phyloP scores from a whole-genome alignment of 2,329 filamentous ascomycete genomes.

The Ramularia collo-cygni region DNA sequence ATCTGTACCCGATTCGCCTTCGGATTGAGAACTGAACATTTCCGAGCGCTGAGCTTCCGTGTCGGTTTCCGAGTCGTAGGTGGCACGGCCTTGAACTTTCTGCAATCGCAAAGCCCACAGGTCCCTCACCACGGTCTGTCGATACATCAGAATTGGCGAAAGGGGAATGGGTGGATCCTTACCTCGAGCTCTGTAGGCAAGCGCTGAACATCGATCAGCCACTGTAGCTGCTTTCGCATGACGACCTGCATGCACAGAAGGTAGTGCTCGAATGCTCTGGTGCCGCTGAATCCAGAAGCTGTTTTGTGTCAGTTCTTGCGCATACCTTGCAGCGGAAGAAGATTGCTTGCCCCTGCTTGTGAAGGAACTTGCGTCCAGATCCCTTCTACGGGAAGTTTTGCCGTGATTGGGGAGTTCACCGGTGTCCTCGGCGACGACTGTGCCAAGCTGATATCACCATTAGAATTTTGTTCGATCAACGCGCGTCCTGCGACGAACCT shows the following conservation, averaged over 20 bases:
- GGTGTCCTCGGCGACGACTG: constrained; percentile 28
- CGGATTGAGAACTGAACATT: constrained; percentile 54
- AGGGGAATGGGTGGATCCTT: constrained; percentile 3
- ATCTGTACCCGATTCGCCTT: constrained; percentile 37
- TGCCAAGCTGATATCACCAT: constrained; percentile 20
- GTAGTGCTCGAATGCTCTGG: constrained; percentile 67
- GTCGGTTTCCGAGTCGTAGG: constrained; percentile 29
- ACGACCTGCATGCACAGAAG: constrained; percentile 79
- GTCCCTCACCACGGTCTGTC: constrained; percentile 57
- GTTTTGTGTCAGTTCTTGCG: constrained; percentile 6
- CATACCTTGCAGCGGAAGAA: not conserved
- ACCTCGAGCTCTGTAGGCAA: constrained; percentile 70
- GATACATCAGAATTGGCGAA: constrained; percentile 2
- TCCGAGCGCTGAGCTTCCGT: constrained; percentile 38
- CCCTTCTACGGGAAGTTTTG: constrained; percentile 22
- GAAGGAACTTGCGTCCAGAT: constrained; percentile 25
- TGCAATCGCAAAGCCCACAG: constrained; percentile 74
- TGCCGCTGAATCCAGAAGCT: constrained; percentile 47
- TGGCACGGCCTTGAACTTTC: constrained; percentile 42
- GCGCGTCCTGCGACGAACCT: constrained; percentile 43
- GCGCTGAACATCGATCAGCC: constrained; percentile 60
- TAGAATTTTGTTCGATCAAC: not conserved
- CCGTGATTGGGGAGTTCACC: constrained; percentile 25
- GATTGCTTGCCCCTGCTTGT: constrained; percentile 15
- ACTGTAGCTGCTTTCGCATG: constrained; percentile 71